Percentiles rank a stretch among this genome's conserved stretches.
Conservation (phyloP, 2,329 filamentous ascomycete genomes). For the Scedosporium minutisporum region DNA sequence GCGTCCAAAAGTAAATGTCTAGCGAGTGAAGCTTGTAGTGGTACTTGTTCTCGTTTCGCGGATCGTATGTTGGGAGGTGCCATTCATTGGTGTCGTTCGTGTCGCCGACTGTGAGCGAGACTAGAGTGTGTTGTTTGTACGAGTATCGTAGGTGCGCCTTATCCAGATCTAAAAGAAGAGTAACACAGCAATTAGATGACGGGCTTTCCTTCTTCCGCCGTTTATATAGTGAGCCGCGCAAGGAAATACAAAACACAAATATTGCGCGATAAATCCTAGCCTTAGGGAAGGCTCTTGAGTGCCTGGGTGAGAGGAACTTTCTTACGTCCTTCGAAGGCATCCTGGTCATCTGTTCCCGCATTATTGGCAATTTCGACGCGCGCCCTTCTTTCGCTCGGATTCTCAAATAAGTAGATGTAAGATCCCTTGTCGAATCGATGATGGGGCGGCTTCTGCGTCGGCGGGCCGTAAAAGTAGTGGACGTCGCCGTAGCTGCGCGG, state of each 20-base stretch:
- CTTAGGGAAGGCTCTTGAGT: neutral
- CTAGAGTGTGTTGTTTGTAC: constrained; percentile 63
- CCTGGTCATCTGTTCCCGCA: constrained; percentile 64
- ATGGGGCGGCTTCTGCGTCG: constrained; percentile 57
- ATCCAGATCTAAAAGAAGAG: constrained; percentile 35
- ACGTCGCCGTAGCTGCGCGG: constrained; percentile 60
- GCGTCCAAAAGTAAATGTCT: constrained; percentile 73
- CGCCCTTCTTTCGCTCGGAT: constrained; percentile 54
- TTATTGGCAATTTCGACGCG: constrained; percentile 70
- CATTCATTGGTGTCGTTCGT: constrained; percentile 49
- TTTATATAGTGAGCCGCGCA: neutral
- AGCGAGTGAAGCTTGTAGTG: constrained; percentile 68
- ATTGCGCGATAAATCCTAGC: neutral
- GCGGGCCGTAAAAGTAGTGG: constrained; percentile 70
- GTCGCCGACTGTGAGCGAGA: constrained; percentile 56
- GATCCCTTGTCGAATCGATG: constrained; percentile 73
- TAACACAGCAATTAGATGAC: neutral
- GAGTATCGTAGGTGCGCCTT: constrained; percentile 57
- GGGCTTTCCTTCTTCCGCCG: constrained; percentile 31
- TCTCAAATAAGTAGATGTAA: constrained; percentile 73
- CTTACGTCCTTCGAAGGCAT: constrained; percentile 70
- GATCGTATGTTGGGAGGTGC: constrained; percentile 67
- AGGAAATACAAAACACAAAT: neutral
- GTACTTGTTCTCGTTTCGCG: constrained; percentile 65
- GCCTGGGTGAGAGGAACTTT: constrained; percentile 7